Base-by-base conservation (phyloP, 805 yeast species). In the Helenozyma rhizophorensis region DNA sequence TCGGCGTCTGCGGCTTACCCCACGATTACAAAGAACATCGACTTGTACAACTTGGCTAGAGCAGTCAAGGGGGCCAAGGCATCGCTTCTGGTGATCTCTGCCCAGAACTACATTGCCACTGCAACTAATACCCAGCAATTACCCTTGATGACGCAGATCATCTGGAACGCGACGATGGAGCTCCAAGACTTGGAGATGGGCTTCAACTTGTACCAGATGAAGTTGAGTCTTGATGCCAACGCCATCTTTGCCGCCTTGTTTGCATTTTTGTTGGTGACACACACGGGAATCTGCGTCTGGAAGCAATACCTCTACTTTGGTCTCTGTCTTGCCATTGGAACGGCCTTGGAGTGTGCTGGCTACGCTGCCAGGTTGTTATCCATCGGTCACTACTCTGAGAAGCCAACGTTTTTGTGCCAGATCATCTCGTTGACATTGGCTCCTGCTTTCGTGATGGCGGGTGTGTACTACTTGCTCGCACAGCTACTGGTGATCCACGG, bases 391-490 rank as follows among this genome's bases (percentile, higher is more conserved):
- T 36, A 40, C 18, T 30, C 39, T 17, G 36, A 43, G 23, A 33
- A 36, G 22, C 54, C 68, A 31, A 60, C 67, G 18, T 87, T 68
- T 49, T 50, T 82, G 26, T 58, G 79, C 47, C 94, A 87, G 54
- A 72, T 81, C 42, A 72, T 79, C 34, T 68, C 80, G 47, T 60
- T 86, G 35, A 84, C 90, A 0, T 57, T 87, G 29, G 90, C 86
- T 0, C 96, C 96, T 0, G 86, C 85, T 14, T 82, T 87, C 54
- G 64, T 83, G 27, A 82, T 84, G 84, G 96, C 83, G 4, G 95
- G 90, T 1, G 66, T 87, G 3, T 88, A 87, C 58, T 81, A 72
- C 43, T 65, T 78, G 33, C 58, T 87, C 42, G 87, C 83, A 5
- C 82, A 84, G 55, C 46, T 82, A 30, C 64, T 79, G 28, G 76